Evolutionary conservation across 73 alveolate species (phyloP).

Genomic region (Tetrahymena borealis): DNA sequence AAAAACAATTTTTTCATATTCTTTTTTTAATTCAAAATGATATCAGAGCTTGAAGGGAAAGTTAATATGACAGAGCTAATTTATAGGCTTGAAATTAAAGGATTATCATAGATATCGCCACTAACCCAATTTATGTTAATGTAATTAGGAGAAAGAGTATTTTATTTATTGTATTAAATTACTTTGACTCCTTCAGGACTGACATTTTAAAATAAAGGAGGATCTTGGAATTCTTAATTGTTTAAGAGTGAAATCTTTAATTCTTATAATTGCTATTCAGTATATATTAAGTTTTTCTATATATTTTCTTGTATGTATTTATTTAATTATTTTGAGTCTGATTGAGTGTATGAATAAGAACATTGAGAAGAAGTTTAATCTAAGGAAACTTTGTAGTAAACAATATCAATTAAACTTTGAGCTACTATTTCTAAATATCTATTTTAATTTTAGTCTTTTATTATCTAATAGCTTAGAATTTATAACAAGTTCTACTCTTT

Average conservation of each 20-base stretch:
- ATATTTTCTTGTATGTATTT: background rate
- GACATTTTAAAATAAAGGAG: background rate
- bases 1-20: too few species aligned
- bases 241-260: background rate
- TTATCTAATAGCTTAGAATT: background rate
- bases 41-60: too few species aligned
- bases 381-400: background rate
- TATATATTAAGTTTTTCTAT: background rate
- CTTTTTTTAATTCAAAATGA: too few species aligned
- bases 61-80: too few species aligned
- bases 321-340: background rate
- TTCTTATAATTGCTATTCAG: background rate
- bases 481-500: background rate
- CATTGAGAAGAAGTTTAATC: background rate
- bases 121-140: background rate
- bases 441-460: background rate
- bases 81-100: too few species aligned
- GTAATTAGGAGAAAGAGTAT: too few species aligned
- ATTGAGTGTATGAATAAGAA: background rate
- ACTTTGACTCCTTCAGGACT: background rate
- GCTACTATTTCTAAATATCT: background rate
- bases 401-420: background rate
- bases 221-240: background rate
- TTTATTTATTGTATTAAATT: background rate
- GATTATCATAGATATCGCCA: background rate